Base-by-base conservation (phyloP, 2,329 filamentous ascomycete species). In the Monosporascus sp. region DNA sequence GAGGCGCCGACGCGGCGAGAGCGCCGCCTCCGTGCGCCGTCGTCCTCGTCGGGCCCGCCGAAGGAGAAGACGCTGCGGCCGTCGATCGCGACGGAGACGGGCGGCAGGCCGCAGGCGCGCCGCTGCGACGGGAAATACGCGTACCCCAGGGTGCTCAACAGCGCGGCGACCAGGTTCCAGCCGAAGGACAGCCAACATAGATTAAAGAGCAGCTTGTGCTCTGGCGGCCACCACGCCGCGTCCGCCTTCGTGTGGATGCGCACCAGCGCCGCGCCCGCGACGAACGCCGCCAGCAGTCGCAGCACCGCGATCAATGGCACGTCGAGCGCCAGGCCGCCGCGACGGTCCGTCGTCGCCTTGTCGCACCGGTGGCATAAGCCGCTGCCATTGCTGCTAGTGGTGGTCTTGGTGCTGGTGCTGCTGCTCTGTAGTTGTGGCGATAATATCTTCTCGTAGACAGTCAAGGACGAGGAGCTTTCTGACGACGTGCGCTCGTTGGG, bases 181-280 rank as follows among this genome's bases (percentile, higher is more conserved):
- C 60, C 57, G 44, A 63, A 45, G 34, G 55, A 48, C 14, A 62
- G 36, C 62, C 62, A 64, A 46, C 57, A 60, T n/a, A 64, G 51
- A 11, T 55, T 57, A 51, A 64, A 64, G 9, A 64, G 54, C 22
- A 64, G 57, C 51, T 60, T 60, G 51, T 65, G 58, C 51, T 63
- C 58, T 60, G 56, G 62, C 25, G 59, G 60, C 60, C 60, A 63
- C 61, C 61, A 63, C 34, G 57, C 61, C 8, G 59, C 57, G 48
- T 62, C 60, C 38, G 59, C 57, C 18, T 57, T 54, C 9, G 61
- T 60, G 51, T 65, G 62, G 7, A 63, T 52, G n/a, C 61, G 58
- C 15, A 62, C 52, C 15, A 63, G 58, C 5, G 61, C 61, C 47
- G 57, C 59, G n/a, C 62, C 48, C 44, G 57, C 58, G 18, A 64